Conservation (phyloP, 441 rosid genomes). For the Geranium incanum region DNA sequence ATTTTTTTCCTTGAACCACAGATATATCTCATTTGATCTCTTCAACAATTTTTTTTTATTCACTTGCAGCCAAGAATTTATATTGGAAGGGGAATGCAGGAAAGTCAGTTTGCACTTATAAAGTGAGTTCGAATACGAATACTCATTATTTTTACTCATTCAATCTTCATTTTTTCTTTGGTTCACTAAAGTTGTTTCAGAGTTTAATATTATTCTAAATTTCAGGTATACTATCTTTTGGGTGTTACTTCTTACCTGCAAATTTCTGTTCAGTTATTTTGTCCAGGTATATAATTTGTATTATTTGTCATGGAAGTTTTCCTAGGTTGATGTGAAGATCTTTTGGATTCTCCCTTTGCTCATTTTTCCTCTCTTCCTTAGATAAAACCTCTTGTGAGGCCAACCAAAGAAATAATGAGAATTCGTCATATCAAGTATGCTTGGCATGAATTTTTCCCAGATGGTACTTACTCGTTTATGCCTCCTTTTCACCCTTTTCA, state of each 20-base stretch:
- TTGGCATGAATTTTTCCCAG: conserved; percentile 93
- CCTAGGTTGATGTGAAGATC: neutral
- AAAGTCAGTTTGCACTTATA: conserved; percentile 85
- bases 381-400: conserved; percentile 88
- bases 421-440: conserved; percentile 55
- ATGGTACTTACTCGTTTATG: conserved; percentile 36
- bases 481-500: conserved; percentile 16
- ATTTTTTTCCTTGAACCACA: conserved; percentile 1
- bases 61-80: conserved; percentile 85
- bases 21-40: conserved; percentile 21
- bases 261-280: conserved; percentile 71
- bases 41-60: conserved; percentile 20
- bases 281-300: conserved; percentile 52
- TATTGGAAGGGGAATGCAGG: conserved; percentile 98
- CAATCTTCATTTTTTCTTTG: conserved; percentile 6
- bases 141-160: conserved; percentile 12
- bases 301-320: neutral
- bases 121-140: conserved; percentile 50
- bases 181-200: neutral
- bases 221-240: conserved; percentile 88
- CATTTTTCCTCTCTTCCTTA: conserved; percentile 21
- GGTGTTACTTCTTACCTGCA: conserved; percentile 64
- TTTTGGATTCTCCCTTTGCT: conserved; percentile 7
- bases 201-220: conserved; percentile 13
- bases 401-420: conserved; percentile 78